Evolutionary conservation across 306 rosid species (phyloP).

Genomic region (Rosa lucieae): DNA sequence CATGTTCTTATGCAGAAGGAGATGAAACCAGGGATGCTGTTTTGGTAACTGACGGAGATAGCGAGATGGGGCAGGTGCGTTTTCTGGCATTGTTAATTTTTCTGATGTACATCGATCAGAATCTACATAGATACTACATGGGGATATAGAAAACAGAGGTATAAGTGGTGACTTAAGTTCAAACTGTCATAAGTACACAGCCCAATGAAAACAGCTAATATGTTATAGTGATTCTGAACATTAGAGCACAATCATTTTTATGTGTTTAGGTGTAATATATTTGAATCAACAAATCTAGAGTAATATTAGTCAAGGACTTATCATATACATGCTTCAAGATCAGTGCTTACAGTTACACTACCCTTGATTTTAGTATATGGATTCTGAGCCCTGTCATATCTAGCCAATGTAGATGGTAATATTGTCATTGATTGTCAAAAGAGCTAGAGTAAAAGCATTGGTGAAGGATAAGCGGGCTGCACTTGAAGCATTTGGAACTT

Average conservation of each 20-base stretch:
- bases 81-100: slow-evolving; percentile 4
- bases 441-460: slow-evolving; percentile 69
- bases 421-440: slow-evolving; percentile 79
- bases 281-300: not conserved
- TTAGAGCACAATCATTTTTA: no score
- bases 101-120: not conserved
- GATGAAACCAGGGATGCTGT: slow-evolving; percentile 75
- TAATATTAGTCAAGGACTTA: not conserved
- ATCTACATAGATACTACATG: not conserved
- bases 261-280: not conserved
- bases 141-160: not conserved
- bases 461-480: slow-evolving; percentile 87
- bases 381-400: slow-evolving; percentile 32
- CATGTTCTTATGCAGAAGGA: slow-evolving; percentile 40
- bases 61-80: slow-evolving; percentile 93
- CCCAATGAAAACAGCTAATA: not conserved
- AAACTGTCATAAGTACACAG: not conserved
- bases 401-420: slow-evolving; percentile 83
- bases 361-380: slow-evolving; percentile 23
- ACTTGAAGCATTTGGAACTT: slow-evolving; percentile 89
- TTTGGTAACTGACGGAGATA: slow-evolving; percentile 83
- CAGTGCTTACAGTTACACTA: not conserved
- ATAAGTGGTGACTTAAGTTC: not conserved
- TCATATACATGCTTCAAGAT: not conserved
- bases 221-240: no score